phyloP scores from a whole-genome alignment of 208 protist species.

The Lotmaria passim region DNA sequence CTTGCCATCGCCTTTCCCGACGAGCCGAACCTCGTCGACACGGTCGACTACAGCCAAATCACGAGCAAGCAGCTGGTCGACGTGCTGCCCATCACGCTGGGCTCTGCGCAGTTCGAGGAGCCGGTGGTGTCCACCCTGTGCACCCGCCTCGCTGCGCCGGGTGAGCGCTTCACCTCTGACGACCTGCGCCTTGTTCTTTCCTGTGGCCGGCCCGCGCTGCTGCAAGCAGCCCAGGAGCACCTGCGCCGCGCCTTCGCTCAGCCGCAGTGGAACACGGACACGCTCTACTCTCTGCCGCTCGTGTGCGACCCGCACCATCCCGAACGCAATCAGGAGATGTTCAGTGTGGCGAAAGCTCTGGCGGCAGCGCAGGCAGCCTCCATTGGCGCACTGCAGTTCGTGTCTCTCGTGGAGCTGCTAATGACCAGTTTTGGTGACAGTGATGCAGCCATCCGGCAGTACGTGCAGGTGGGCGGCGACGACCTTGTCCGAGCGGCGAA shows the following conservation, averaged over 20 bases:
- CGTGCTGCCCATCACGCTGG: conserved; percentile 52
- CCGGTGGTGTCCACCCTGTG: conserved; percentile 50
- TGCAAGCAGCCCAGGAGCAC: conserved; percentile 52
- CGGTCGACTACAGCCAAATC: conserved; percentile 66
- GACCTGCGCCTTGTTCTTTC: conserved; percentile 65
- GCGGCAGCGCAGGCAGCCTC: conserved; percentile 58
- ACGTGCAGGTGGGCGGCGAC: conserved; percentile 52
- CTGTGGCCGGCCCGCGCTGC: conserved; percentile 40
- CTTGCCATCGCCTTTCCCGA: conserved; percentile 81
- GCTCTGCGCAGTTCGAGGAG: conserved; percentile 36
- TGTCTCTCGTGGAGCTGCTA: conserved; percentile 73
- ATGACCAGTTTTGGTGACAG: conserved; percentile 53
- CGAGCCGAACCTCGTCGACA: conserved; percentile 43
- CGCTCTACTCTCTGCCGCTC: conserved; percentile 72
- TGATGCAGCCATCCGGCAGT: conserved; percentile 50
- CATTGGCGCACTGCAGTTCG: conserved; percentile 74
- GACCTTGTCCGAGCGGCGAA: conserved; percentile 44
- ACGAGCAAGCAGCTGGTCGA: conserved; percentile 75
- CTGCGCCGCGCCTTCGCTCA: conserved; percentile 64
- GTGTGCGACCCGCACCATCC: conserved; percentile 33
- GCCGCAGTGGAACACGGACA: conserved; percentile 71
- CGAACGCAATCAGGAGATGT: conserved; percentile 18
- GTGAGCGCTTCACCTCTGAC: conserved; percentile 67
- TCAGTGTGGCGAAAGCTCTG: conserved; percentile 56
- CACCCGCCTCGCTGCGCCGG: conserved; percentile 41